Evolutionary conservation across 2,329 filamentous ascomycete species (phyloP), one percentile per base, ranked within the genome.

Genomic region (Cordyceps militaris): DNA sequence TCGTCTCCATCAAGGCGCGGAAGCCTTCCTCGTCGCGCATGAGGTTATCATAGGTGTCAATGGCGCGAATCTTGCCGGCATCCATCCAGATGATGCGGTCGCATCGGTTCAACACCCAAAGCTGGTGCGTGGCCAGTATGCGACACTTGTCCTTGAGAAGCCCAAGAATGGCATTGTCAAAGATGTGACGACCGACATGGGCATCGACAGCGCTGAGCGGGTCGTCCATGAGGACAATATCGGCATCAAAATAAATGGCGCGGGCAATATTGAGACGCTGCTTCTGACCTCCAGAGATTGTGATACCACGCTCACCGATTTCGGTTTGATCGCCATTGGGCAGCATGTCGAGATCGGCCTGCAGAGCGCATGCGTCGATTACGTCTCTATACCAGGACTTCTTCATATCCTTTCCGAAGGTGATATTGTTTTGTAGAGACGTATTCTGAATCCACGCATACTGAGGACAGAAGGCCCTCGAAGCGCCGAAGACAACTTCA

Each of bases 381-480:
- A 96, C 91, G 53, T 88, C 74, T 46, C 87, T 80, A 67, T 96
- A 96, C 92, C 93, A 96, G 3, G 76, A 74, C 59, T 79, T 79
- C 54, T 96, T 79, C 73, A 87, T 82, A 0, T 84, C 81, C 64
- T 91, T 93, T 11, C 93, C 93, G 66, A 97, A 97, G 0, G 91
- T 73, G 59, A 99, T 96, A 66, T 99, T 99, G 34, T 96, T 84
- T 61, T 84, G 85, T 3, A 97, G 82, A 0, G 87, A 89, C 0
- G 91, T 81, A 66, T 97, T 97, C 68, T 97, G 93, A 50, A 99
- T 96, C 94, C 94, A 99, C 0, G 94, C 90, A 67, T 96, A 96
- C 69, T 99, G 93, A 0, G 93, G 93, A 63, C 94, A 97, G 66
- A 96, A 97, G 0, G 93, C 90, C 61, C 92, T 80, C 3, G 85